These are phyloP conservation scores for Onygenales sp. DNA, from an alignment of 2,329 filamentous ascomycete genomes.

Conservation along the genomic window DNA sequence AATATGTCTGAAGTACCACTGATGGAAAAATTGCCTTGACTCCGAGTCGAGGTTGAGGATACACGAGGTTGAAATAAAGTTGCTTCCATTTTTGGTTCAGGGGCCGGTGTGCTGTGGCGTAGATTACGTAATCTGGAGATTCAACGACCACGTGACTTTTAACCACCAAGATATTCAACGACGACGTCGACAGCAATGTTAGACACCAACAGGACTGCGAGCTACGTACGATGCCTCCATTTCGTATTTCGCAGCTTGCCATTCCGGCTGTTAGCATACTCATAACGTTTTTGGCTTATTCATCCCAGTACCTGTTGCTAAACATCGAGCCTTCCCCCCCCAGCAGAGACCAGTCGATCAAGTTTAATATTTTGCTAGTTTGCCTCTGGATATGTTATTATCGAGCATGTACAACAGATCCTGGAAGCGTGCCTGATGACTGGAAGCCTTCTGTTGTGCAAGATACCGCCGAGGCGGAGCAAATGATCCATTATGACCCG, in stretches of 20 bases:
- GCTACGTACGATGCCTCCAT: conserved; percentile 15
- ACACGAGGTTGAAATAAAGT: background rate
- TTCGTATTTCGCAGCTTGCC: conserved; percentile 35
- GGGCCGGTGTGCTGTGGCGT: background rate
- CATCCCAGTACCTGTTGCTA: conserved; percentile 50
- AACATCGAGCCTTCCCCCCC: conserved; percentile 46
- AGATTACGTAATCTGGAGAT: background rate
- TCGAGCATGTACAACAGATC: conserved; percentile 49
- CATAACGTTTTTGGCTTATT: conserved; percentile 51
- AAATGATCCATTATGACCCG: conserved; percentile 5
- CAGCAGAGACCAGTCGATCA: conserved; percentile 37
- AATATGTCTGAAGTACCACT: too few relatives aligned
- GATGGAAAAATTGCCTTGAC: background rate
- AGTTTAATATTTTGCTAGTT: conserved; percentile 45
- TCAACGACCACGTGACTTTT: background rate
- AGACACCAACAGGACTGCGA: background rate
- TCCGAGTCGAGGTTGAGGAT: background rate
- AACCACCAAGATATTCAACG: background rate
- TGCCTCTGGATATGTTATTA: conserved; percentile 52
- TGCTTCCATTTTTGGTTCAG: background rate
- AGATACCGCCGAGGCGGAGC: background rate
- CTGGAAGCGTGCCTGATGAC: conserved; percentile 43
- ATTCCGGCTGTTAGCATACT: conserved; percentile 45
- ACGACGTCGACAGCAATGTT: background rate
- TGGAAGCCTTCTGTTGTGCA: conserved; percentile 19